Evolutionary conservation across 805 yeast genomes (phyloP).

Genomic region (Candida andamanensis): DNA sequence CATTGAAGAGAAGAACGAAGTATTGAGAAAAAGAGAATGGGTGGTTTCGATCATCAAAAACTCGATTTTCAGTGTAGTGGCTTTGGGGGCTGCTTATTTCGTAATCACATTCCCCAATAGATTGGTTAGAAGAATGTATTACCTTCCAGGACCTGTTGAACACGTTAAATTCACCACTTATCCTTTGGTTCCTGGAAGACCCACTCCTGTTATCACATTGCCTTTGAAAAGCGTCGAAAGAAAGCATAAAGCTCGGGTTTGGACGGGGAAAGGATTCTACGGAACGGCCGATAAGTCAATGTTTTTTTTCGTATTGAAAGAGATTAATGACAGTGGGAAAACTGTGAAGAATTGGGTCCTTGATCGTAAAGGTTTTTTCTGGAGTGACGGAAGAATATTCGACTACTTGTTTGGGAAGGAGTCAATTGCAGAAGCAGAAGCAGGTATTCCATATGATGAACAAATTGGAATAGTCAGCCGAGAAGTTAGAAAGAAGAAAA

Average conservation of each 20-base stretch:
- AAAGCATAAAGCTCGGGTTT: slow-evolving; percentile 59
- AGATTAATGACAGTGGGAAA: slow-evolving; percentile 31
- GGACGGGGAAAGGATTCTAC: slow-evolving; percentile 85
- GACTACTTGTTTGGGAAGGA: slow-evolving; percentile 81
- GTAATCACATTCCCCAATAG: slow-evolving; percentile 54
- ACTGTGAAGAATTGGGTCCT: slow-evolving; percentile 60
- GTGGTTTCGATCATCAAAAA: slow-evolving; percentile 22
- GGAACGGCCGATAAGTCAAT: slow-evolving; percentile 74
- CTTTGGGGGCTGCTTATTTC: slow-evolving; percentile 25
- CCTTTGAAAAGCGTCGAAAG: slow-evolving; percentile 55
- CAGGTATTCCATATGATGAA: slow-evolving; percentile 59
- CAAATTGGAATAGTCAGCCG: slow-evolving; percentile 46
- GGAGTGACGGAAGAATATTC: slow-evolving; percentile 88
- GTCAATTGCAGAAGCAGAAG: slow-evolving; percentile 69
- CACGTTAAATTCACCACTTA: slow-evolving; percentile 66
- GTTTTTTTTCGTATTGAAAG: slow-evolving; percentile 69
- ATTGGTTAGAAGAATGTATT: slow-evolving; percentile 71
- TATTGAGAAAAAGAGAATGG: slow-evolving; percentile 40
- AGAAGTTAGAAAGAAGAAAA: slow-evolving; percentile 44
- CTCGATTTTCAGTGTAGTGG: slow-evolving; percentile 23
- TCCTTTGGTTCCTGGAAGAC: slow-evolving; percentile 68
- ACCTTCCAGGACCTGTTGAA: slow-evolving; percentile 57
- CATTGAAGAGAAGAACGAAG: slow-evolving; percentile 38
- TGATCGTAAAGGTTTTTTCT: slow-evolving; percentile 82
- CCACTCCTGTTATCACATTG: slow-evolving; percentile 69